Evolutionary conservation across 2,329 filamentous ascomycete genomes (phyloP), one percentile per base, ranked within the genome.

Genomic region (Coniella lustricola): DNA sequence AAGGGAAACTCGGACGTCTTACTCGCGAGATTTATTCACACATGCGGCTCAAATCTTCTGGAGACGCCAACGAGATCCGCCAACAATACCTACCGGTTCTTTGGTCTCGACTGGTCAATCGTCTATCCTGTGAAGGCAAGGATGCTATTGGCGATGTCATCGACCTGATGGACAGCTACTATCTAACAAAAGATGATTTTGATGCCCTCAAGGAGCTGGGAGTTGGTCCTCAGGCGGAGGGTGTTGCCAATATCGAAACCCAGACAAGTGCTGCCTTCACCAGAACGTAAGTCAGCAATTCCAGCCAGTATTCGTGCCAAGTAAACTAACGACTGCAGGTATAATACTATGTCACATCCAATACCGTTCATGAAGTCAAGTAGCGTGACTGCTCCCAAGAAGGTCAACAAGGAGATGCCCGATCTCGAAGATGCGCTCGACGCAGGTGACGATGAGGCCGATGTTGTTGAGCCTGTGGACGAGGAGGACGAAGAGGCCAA

Each of bases 361-460:
- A 70, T 98, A 44, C 90, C 93, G 1, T 98, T 96, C 68, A 95
- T 97, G 82, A 97, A 96, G 68, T 88, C 90, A 2, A 89, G 80
- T 59, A 87, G 77, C 55, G 77, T 93, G 14, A 65, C 81, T 9
- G 85, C 81, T 3, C 82, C 88, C 4, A 89, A 87, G 71, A 84
- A 82, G 59, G 70, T 75, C 35, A 71, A 80, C 21, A 82, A 81
- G 65, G 89, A 91, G 41, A 86, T 85, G 53, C 94, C 93, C 1
- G 93, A 98, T 68, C 76, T 98, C 29, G 93, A 98, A 68, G 93
- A 98, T 67, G 93, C 90, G 2, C 85, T 98, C 46, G 90, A 97
- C 42, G 91, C 95, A 57, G 90, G 89, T 4, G 91, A 95, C 44
- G 90, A 93, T 39, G 86, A 83, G 17, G 83, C 75, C n/a, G 82